Evolutionary conservation across 1,284 basidiomycete genomes (phyloP).

Genomic region (Clitocybe nebularis): DNA sequence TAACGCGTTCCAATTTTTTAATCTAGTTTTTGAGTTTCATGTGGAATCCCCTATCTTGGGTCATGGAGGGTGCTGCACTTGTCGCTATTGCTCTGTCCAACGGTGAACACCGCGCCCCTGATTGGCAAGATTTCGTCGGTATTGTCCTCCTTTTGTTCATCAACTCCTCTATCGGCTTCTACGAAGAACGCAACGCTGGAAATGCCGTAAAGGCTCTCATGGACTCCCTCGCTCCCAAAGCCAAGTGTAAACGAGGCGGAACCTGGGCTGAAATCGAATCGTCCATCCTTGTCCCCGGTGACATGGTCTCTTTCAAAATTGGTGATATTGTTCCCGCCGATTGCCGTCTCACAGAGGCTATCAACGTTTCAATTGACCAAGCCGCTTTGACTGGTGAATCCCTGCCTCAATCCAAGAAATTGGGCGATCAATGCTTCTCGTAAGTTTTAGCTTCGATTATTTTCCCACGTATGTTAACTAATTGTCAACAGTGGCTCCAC

Average conservation of each 20-base stretch:
- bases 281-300: slow-evolving; percentile 85
- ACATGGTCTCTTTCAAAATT: slow-evolving; percentile 96
- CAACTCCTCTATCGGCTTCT: slow-evolving; percentile 98
- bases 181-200: slow-evolving; percentile 95
- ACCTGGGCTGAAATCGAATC: slow-evolving; percentile 88
- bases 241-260: slow-evolving; percentile 84
- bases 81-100: slow-evolving; percentile 97
- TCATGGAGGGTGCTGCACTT: slow-evolving; percentile 97
- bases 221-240: slow-evolving; percentile 98
- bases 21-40: slow-evolving; percentile 91
- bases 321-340: slow-evolving; percentile 96
- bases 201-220: slow-evolving; percentile 99
- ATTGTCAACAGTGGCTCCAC: slow-evolving; percentile 72
- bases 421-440: slow-evolving; percentile 95
- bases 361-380: slow-evolving; percentile 97
- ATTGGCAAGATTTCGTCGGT: slow-evolving; percentile 98
- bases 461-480: slow-evolving; percentile 11
- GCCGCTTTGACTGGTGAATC: slow-evolving; percentile 96
- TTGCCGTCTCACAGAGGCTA: slow-evolving; percentile 90
- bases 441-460: slow-evolving; percentile 37
- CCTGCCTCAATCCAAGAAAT: slow-evolving; percentile 86
- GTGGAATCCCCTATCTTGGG: slow-evolving; percentile 99
- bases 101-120: slow-evolving; percentile 81
- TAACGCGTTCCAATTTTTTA: slow-evolving; percentile 11
- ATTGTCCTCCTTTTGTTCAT: slow-evolving; percentile 89